These are phyloP conservation scores for Chamaenerion angustifolium DNA, from an alignment of 345 rosid genomes.

Conservation along the genomic window DNA sequence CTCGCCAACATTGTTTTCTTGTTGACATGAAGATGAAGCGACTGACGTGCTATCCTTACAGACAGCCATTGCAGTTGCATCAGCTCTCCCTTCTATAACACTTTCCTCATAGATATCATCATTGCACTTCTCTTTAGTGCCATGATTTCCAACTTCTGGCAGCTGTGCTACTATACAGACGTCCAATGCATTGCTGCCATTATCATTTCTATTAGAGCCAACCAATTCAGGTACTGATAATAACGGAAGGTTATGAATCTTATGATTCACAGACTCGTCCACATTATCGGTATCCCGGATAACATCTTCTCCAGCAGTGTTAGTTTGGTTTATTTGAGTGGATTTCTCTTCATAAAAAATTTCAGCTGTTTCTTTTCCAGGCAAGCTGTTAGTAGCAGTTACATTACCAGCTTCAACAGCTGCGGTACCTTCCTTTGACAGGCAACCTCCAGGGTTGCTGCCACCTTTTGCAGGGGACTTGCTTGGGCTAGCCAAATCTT, in stretches of 20 bases:
- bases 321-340: neutral
- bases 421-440: conserved; percentile 7
- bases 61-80: conserved; percentile 16
- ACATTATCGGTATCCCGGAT: neutral
- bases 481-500: conserved; percentile 8
- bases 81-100: conserved; percentile 16
- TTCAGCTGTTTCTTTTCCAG: no score
- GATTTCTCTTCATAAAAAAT: neutral
- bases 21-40: conserved; percentile 12
- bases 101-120: conserved; percentile 20
- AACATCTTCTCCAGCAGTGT: neutral
- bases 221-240: conserved; percentile 2
- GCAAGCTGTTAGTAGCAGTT: no score
- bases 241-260: neutral
- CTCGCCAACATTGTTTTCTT: conserved; percentile 15
- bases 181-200: conserved; percentile 13
- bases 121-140: neutral
- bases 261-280: neutral
- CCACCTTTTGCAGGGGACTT: conserved; percentile 4
- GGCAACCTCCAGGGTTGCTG: conserved; percentile 1
- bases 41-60: conserved; percentile 16
- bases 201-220: conserved; percentile 4
- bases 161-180: conserved; percentile 10
- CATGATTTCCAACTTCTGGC: conserved; percentile 13
- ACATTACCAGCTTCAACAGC: neutral